phyloP scores from a whole-genome alignment of 768 basidiomycete genomes.

The Lactifluus hygrophoroides region DNA sequence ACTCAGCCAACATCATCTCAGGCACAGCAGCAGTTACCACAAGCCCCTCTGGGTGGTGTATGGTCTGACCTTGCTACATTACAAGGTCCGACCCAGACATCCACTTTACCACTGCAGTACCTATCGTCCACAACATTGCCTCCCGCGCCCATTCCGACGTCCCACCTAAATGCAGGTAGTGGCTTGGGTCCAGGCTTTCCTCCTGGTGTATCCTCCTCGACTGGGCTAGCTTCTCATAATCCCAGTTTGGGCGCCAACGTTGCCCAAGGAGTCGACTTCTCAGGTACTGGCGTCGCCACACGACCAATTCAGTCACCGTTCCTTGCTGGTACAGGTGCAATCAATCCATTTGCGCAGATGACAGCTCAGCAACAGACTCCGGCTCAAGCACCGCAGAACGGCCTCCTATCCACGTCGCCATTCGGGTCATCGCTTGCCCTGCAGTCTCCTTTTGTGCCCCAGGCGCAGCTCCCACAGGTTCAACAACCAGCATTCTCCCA shows the following conservation, averaged over 20 bases:
- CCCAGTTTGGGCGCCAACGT: constrained; percentile 1
- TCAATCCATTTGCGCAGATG: constrained; percentile 17
- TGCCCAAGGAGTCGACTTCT: constrained; percentile 17
- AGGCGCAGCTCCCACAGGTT: constrained; percentile 18
- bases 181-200: constrained; percentile 15
- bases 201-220: constrained; percentile 10
- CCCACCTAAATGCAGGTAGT: constrained; percentile 16
- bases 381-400: constrained; percentile 14
- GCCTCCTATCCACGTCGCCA: constrained; percentile 8
- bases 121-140: constrained; percentile 15
- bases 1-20: constrained; percentile 31
- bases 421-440: constrained; percentile 24
- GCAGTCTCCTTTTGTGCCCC: constrained; percentile 21
- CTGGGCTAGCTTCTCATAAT: constrained; percentile 19
- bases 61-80: constrained; percentile 25
- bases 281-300: constrained; percentile 2
- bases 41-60: constrained; percentile 8
- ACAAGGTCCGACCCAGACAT: constrained; percentile 18
- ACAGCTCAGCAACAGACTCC: constrained; percentile 23
- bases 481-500: constrained; percentile 15
- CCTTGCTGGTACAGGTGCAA: not conserved
- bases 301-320: constrained; percentile 1
- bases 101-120: constrained; percentile 24
- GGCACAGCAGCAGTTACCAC: constrained; percentile 6
- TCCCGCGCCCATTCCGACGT: constrained; percentile 13